Base-by-base conservation (phyloP, 768 basidiomycete genomes). In the Pisolithus marmoratus region DNA sequence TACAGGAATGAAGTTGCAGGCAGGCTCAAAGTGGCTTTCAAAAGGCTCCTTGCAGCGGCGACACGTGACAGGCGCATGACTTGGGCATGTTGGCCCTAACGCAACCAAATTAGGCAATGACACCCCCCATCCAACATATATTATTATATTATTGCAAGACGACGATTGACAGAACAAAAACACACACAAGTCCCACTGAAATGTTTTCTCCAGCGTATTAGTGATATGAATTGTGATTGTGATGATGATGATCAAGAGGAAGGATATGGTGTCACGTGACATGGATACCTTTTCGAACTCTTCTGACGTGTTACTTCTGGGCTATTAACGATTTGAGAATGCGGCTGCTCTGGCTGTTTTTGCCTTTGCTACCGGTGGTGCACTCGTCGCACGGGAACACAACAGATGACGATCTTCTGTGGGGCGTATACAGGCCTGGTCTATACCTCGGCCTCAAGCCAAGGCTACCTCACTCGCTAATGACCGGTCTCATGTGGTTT, bases 401-500 rank as follows among this genome's bases (percentile, higher is more conserved):
- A 43, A 67, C 77, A 5, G 70, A 70, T 23, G 69, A 27, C 3
- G 26, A 75, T 2, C 62, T 84, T 7, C 56, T 80, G 38, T 85
- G 84, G 84, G 91, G 92, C 1, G 74, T 87, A 0, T 96, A 93
- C 69, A 75, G 94, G 38, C 91, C 94, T 0, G 90, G 92, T 61
- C 78, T 96, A n/a, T 98, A 98, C 72, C 95, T 96, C 69, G 94
- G 94, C 19, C 74, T 96, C 42, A 74, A 90, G 46, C 90, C 94
- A 12, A 78, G 86, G 41, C 71, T 91, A 56, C 92, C 94, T 0
- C 82, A 90, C 60, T 91, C 90, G n/a, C 77, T 97, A 24, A 80
- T 94, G 83, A 91, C 89, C 2, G 94, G 94, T 12, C 79, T 98
- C 31, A 81, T 95, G 69, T 97, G 94, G 94, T 93, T 90, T 65